Base-by-base conservation (phyloP, 352 stramenopile genomes). In the Phytophthora multivora region DNA sequence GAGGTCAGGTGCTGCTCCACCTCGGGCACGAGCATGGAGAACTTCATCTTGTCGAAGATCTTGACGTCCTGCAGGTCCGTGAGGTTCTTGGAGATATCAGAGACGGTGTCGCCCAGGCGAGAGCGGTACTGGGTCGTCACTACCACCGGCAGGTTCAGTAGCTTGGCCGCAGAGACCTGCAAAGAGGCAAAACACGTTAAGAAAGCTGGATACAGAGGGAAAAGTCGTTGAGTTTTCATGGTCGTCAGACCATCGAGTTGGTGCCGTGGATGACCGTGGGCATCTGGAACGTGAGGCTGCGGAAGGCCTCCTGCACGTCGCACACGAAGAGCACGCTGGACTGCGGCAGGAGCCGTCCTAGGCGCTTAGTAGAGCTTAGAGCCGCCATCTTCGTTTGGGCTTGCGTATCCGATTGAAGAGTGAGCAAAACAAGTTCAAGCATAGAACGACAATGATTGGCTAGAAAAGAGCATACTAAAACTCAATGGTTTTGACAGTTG, bases 251-350 rank as follows among this genome's bases (percentile, higher is more conserved):
- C 66, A 89, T 73, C 26, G 84, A 86, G 58, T 88, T 86, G 42
- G 87, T 88, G 55, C 83, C 77, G 43, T 81, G 75, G 48, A 98
- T 80, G 43, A 99, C 89, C 2, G 91, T 98, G 41, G 95, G 89
- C 62, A 97, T 83, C 62, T 98, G 85, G 72, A 92, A 94, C 57
- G 98, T 99, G 18, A 96, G 59, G 33, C 89, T 86, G 48, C 94
- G 91, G 75, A 99, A 99, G n/a, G 89, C 66, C 73, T 98, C 93
- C 80, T 99, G 97, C 25, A 99, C 89, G 63, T 99, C 97, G 64
- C 97, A 99, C 16, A 98, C 78, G 16, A 99, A 95, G 18, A 99
- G 83, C 39, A 91, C 71, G 55, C 76, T 93, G 21, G 86, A 90
- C n/a, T 75, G 48, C 42, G 86, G 82, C 57, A 81, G 62, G 7